Evolutionary conservation across 108 stramenopile species (phyloP), one percentile per base, ranked within the genome.

Genomic region (Nitzschia sp.): DNA sequence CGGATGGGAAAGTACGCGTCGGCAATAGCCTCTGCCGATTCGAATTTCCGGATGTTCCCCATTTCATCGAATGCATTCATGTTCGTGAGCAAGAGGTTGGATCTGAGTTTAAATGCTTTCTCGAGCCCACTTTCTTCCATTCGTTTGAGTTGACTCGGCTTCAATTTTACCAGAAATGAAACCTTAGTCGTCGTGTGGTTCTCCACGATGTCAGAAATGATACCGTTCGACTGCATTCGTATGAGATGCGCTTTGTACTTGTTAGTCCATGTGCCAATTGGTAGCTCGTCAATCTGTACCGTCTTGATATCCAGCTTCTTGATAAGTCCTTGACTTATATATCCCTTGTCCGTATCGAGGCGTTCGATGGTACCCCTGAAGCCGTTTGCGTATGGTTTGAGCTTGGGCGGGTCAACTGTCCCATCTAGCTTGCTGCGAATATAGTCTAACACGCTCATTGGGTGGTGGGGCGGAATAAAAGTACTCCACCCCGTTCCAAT

Each of bases 401-500:
- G 85, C 9, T 9, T 26, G 25, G 86, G 84, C 18, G 77, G 60
- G 8, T 80, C 38, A 1, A 38, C 23, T 59, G 27, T 28, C 31
- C 59, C 51, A 46, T 88, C 85, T 2, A 98, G 74, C 55, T 81
- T 91, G 11, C 76, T 68, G 27, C 87, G 66, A 19, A 96, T 72
- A 35, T 88, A 90, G n/a, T 82, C 82, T 23, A 96, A 64, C 32
- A 98, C 82, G 36, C 95, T 93, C 38, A 64, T 65, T 30, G 95
- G 93, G 63, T 93, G 81, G 75, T 95, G 89, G 9, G 82, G 82
- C 5, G 98, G 98, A 48, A 98, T 92, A 27, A 67, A 72, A 2
- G 98, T 95, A 48, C 82, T 84, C 95, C 96, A 98, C 13, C 98
- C 98, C 46, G 98, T 96, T 38, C 98, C 98, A 68, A 98, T 98